Conservation (phyloP, 805 yeast species). For the Sungouiozyma ichnusensis region DNA sequence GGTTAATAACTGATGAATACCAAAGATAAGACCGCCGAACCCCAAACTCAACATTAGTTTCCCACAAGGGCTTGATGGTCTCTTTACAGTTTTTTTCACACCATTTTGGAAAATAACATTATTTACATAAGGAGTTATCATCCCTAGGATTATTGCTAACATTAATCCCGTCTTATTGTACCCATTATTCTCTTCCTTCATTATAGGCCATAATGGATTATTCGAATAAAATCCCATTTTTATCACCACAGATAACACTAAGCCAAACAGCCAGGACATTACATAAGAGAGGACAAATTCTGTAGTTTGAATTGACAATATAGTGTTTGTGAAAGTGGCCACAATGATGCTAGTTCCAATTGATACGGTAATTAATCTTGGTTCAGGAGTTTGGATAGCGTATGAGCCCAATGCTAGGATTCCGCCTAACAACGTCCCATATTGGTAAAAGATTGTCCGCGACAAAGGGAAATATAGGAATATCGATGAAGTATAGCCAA, state of each 20-base stretch:
- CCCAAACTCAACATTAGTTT: slow-evolving; percentile 39
- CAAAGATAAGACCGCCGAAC: slow-evolving; percentile 65
- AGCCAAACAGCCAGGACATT: slow-evolving; percentile 40
- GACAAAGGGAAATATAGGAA: slow-evolving; percentile 38
- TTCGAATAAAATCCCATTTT: slow-evolving; percentile 73
- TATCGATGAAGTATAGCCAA: slow-evolving; percentile 49
- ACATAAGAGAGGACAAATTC: slow-evolving; percentile 12
- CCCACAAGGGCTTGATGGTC: slow-evolving; percentile 5
- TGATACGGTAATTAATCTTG: slow-evolving; percentile 54
- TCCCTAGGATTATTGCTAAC: slow-evolving; percentile 39
- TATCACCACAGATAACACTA: slow-evolving; percentile 59
- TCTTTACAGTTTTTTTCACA: neutral
- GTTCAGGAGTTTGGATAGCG: slow-evolving; percentile 54
- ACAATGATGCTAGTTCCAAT: slow-evolving; percentile 56
- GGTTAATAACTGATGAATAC: slow-evolving; percentile 60
- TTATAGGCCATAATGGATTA: slow-evolving; percentile 94
- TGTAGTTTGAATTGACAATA: slow-evolving; percentile 32
- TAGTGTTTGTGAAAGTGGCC: slow-evolving; percentile 47
- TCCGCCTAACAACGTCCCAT: slow-evolving; percentile 36
- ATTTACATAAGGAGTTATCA: slow-evolving; percentile 43
- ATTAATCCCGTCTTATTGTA: slow-evolving; percentile 56
- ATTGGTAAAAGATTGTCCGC: slow-evolving; percentile 19
- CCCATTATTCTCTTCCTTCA: slow-evolving; percentile 81
- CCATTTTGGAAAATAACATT: slow-evolving; percentile 15
- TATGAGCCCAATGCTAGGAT: slow-evolving; percentile 69